These are phyloP conservation scores for Phaeosphaeriaceae sp. DNA, from an alignment of 2,329 filamentous ascomycete genomes.

Conservation along the genomic window DNA sequence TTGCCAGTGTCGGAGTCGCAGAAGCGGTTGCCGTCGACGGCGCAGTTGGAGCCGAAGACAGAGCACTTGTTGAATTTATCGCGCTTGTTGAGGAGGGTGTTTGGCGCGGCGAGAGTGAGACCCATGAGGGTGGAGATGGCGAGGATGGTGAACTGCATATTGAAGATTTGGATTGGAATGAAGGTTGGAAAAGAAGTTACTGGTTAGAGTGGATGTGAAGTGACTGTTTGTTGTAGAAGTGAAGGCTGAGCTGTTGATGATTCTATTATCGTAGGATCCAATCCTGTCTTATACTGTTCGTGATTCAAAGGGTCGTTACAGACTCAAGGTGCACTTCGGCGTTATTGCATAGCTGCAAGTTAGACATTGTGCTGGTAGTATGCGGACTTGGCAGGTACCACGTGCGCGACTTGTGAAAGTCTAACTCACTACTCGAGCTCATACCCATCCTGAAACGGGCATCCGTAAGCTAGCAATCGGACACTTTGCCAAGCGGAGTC, in stretches of 20 bases:
- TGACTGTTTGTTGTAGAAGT: not conserved
- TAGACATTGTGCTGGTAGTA: not conserved
- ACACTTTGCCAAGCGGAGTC: not conserved
- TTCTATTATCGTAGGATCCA: not conserved
- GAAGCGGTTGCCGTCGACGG: not conserved
- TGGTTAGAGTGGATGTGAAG: not conserved
- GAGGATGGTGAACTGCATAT: slow-evolving; percentile 1
- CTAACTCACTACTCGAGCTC: not conserved
- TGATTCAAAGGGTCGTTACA: not conserved
- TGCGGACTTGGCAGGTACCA: not conserved
- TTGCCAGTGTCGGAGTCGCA: slow-evolving; percentile 2
- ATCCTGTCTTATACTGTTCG: not conserved
- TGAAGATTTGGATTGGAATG: not conserved
- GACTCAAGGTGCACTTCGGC: not conserved
- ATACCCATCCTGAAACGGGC: not conserved
- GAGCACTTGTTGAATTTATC: slow-evolving; percentile 3
- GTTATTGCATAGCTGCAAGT: not conserved
- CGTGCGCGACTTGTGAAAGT: not conserved
- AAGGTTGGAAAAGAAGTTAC: not conserved
- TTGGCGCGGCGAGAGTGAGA: not conserved
- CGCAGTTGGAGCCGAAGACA: slow-evolving; percentile 1
- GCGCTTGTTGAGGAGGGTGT: slow-evolving; percentile 2
- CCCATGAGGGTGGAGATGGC: not conserved
- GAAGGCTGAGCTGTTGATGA: not conserved
- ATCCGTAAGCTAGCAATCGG: not conserved